Evolutionary conservation across 2,329 filamentous ascomycete species (phyloP).

Genomic region (Chaetothyriales sp.): DNA sequence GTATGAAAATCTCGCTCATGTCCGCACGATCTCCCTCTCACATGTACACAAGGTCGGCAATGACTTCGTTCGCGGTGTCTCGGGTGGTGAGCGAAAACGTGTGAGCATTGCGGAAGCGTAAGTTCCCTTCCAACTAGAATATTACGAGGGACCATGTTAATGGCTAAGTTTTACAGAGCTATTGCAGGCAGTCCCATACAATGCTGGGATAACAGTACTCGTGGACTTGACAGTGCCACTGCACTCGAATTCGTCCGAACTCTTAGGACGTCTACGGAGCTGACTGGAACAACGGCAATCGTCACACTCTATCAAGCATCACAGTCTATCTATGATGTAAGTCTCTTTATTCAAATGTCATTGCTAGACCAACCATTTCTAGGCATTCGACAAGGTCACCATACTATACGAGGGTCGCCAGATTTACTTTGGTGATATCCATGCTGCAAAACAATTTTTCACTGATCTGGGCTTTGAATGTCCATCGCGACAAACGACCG

Average conservation of each 20-base stretch:
- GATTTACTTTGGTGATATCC: conserved; percentile 57
- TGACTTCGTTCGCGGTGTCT: conserved; percentile 47
- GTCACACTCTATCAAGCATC: conserved; percentile 44
- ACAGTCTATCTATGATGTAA: conserved; percentile 36
- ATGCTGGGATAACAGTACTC: conserved; percentile 32
- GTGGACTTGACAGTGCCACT: conserved; percentile 40
- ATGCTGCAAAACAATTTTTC: conserved; percentile 48
- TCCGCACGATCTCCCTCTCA: not conserved
- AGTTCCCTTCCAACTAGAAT: conserved; percentile 19
- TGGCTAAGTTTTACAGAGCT: no score
- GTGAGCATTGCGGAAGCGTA: conserved; percentile 42
- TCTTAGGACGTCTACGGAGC: conserved; percentile 34
- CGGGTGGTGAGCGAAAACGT: conserved; percentile 46
- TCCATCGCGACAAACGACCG: conserved; percentile 50
- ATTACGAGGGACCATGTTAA: no score
- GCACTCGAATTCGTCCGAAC: conserved; percentile 44
- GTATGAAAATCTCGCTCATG: conserved; percentile 17
- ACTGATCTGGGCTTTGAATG: conserved; percentile 54
- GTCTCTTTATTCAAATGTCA: no score
- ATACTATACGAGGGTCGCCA: conserved; percentile 63
- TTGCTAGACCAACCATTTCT: no score
- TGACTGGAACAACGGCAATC: conserved; percentile 34
- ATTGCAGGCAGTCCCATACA: conserved; percentile 2
- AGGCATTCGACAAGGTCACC: conserved; percentile 52
- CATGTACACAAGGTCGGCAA: not conserved